Conservation (phyloP, 192 early-diverging fungal species). For the Coemansia sp. region DNA sequence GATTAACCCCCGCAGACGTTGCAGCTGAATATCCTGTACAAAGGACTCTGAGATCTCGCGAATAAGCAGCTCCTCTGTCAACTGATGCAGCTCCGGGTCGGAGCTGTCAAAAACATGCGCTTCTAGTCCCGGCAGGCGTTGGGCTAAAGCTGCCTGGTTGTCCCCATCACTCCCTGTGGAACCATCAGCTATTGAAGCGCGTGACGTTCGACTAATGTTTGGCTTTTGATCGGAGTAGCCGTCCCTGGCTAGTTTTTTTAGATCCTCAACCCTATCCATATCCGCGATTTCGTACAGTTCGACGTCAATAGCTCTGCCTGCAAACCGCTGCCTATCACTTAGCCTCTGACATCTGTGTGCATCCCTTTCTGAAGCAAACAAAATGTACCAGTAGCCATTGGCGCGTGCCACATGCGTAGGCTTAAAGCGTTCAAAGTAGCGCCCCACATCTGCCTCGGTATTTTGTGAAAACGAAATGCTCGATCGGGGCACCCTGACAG, state of each 20-base stretch:
- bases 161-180: not conserved
- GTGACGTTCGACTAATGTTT: not conserved
- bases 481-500: conserved; percentile 43
- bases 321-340: conserved; percentile 41
- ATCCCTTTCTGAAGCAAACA: conserved; percentile 44
- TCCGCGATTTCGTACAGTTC: conserved; percentile 41
- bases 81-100: conserved; percentile 26
- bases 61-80: conserved; percentile 38
- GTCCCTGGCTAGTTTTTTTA: not conserved
- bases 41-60: conserved; percentile 45
- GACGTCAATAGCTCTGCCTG: conserved; percentile 41
- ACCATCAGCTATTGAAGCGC: not conserved
- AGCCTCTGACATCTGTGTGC: conserved; percentile 51
- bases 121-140: conserved; percentile 21
- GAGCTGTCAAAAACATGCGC: conserved; percentile 10
- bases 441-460: conserved; percentile 27
- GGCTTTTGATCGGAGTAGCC: not conserved
- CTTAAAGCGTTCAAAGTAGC: conserved; percentile 41
- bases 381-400: conserved; percentile 50
- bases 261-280: not conserved
- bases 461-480: conserved; percentile 49
- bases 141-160: not conserved
- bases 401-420: conserved; percentile 32
- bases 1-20: conserved; percentile 20
- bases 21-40: conserved; percentile 36